phyloP scores from a whole-genome alignment of 2,329 filamentous ascomycete species.

The Blastomyces percursus region DNA sequence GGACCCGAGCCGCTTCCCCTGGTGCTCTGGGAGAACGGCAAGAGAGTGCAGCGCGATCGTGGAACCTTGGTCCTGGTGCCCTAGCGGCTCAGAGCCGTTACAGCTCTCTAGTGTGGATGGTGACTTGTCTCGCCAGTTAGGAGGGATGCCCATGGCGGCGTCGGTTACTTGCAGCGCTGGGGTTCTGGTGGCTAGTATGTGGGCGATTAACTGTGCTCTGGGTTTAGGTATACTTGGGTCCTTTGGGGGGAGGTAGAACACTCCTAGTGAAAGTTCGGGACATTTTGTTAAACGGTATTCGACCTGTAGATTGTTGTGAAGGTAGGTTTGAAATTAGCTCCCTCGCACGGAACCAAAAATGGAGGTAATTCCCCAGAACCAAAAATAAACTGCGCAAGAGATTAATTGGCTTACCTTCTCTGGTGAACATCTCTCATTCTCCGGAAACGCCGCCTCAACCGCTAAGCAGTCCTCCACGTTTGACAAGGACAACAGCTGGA shows the following conservation, averaged over 20 bases:
- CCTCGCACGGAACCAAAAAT: background rate
- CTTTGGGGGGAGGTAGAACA: conserved; percentile 56
- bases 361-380: background rate
- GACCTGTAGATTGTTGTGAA: conserved; percentile 42
- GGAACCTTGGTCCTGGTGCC: conserved; percentile 61
- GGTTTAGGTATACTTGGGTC: conserved; percentile 48
- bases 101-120: conserved; percentile 19
- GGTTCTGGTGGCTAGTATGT: conserved; percentile 66
- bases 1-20: conserved; percentile 61
- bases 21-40: conserved; percentile 64
- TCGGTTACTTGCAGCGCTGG: conserved; percentile 56
- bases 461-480: conserved; percentile 44
- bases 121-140: conserved; percentile 49
- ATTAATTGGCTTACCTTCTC: conserved; percentile 44
- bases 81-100: conserved; percentile 40
- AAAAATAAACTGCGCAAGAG: background rate
- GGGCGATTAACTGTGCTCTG: conserved; percentile 56
- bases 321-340: background rate
- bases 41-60: conserved; percentile 77
- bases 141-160: conserved; percentile 61
- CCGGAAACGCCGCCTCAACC: conserved; percentile 51
- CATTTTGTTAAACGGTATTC: conserved; percentile 63
- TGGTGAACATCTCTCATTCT: conserved; percentile 44
- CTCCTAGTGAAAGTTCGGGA: conserved; percentile 64
- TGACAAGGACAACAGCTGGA: conserved; percentile 55